A percentile compares a stretch with the other conserved stretches of the same genome.
phyloP scores from a whole-genome alignment of 345 rosid genomes.

The Physaria fendleri region DNA sequence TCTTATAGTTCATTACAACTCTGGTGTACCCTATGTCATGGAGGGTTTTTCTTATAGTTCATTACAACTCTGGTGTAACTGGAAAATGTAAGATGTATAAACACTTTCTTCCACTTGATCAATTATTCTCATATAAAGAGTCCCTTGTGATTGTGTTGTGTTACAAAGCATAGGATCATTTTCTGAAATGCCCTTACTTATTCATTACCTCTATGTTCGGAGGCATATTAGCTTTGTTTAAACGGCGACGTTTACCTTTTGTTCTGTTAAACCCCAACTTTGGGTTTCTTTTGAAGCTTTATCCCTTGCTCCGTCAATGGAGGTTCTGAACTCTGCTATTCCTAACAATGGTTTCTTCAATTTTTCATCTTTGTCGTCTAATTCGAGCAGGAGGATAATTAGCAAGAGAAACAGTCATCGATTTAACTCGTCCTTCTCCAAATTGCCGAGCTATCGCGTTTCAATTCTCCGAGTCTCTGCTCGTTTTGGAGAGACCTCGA shows the following conservation, averaged over 20 bases:
- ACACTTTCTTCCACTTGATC: background rate
- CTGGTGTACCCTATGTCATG: slow-evolving; percentile 15
- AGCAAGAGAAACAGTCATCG: slow-evolving; percentile 17
- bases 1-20: background rate
- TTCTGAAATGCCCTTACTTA: too few relatives aligned
- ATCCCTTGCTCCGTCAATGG: slow-evolving; percentile 32
- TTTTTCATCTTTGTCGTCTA: slow-evolving; percentile 34
- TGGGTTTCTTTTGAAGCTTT: slow-evolving; percentile 20
- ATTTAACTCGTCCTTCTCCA: slow-evolving; percentile 23
- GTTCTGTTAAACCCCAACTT: slow-evolving; percentile 16
- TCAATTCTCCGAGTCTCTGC: slow-evolving; percentile 39
- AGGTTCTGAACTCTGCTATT: slow-evolving; percentile 32
- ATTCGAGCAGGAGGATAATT: slow-evolving; percentile 16
- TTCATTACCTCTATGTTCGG: too few relatives aligned
- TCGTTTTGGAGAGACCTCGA: slow-evolving; percentile 42
- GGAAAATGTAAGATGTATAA: slow-evolving; percentile 19
- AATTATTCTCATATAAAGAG: background rate
- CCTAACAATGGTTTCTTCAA: slow-evolving; percentile 10
- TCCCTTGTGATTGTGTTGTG: too few relatives aligned
- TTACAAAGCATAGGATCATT: too few relatives aligned
- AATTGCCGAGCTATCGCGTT: slow-evolving; percentile 17
- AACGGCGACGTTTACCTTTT: background rate
- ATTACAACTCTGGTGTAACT: slow-evolving; percentile 8
- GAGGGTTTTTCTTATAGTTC: slow-evolving; percentile 5
- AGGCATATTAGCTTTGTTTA: background rate